Evolutionary conservation across 768 basidiomycete species (phyloP).

Genomic region (Amanita rubescens): DNA sequence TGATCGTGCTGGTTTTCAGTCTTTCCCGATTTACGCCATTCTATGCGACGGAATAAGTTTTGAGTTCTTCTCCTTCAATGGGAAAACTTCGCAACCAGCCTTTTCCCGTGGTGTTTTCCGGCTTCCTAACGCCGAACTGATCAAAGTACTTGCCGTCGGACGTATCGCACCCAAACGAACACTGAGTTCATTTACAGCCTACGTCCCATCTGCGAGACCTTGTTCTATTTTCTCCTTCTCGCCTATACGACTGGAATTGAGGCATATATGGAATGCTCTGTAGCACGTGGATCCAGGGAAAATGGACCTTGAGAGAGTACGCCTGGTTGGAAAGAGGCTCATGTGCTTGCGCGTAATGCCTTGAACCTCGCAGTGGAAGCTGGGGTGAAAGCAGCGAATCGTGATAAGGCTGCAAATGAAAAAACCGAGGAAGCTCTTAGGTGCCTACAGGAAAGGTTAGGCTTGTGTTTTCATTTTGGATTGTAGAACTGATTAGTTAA

Average conservation of each 20-base stretch:
- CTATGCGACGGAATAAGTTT: slow-evolving; percentile 7
- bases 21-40: slow-evolving; percentile 7
- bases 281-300: neutral
- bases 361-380: neutral
- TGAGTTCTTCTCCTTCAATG: slow-evolving; percentile 10
- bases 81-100: neutral
- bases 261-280: slow-evolving; percentile 2
- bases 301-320: slow-evolving; percentile 2
- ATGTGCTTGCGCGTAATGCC: neutral
- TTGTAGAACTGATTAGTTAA: neutral
- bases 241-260: neutral
- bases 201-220: neutral
- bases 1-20: neutral
- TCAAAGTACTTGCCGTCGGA: neutral
- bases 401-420: neutral
- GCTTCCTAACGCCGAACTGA: neutral
- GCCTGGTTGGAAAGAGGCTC: slow-evolving; percentile 6
- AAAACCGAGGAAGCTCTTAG: neutral
- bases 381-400: neutral
- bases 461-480: neutral
- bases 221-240: neutral
- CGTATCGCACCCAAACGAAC: neutral
- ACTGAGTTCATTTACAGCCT: slow-evolving; percentile 1
- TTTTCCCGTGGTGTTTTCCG: neutral
- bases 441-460: slow-evolving; percentile 2